A percentile compares a stretch with the other conserved stretches of the same genome.
Evolutionary conservation across 148 eudicot species (phyloP).

Genomic region (Fagopyrum homotropicum): DNA sequence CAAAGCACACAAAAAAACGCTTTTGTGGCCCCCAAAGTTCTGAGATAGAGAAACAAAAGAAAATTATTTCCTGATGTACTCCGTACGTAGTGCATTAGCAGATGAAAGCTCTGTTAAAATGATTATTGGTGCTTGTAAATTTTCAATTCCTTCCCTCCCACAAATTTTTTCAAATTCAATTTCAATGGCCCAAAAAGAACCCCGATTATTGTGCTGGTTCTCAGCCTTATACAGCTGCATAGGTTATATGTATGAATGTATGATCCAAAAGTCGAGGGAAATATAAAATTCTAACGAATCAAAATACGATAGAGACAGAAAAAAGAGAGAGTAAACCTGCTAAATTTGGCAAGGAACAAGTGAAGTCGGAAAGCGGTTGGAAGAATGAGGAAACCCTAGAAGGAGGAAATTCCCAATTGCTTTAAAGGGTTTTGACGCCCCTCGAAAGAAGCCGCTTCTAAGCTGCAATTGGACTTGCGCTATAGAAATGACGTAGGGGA

Average conservation of each 20-base stretch:
- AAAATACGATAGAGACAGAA: neutral
- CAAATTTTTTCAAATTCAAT: neutral
- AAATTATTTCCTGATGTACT: neutral
- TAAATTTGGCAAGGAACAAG: neutral
- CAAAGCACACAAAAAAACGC: neutral
- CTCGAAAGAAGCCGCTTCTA: neutral
- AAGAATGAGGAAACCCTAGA: constrained; percentile 4
- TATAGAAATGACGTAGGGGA: neutral
- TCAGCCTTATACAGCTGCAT: neutral
- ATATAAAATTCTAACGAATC: neutral
- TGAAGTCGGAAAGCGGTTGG: neutral
- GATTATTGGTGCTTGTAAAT: neutral
- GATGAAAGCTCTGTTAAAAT: neutral
- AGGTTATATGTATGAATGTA: neutral
- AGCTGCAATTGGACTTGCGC: neutral
- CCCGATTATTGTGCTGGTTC: neutral
- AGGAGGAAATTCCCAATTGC: neutral
- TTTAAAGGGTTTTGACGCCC: neutral
- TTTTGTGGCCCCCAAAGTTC: neutral
- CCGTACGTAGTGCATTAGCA: neutral
- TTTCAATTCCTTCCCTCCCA: neutral
- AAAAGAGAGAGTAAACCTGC: neutral
- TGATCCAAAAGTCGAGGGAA: neutral
- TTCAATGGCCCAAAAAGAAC: neutral
- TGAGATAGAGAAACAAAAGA: neutral